A percentile compares a stretch with the other conserved stretches of the same genome.
Evolutionary conservation across 352 stramenopile species (phyloP).

Genomic region (Pythium monospermum): DNA sequence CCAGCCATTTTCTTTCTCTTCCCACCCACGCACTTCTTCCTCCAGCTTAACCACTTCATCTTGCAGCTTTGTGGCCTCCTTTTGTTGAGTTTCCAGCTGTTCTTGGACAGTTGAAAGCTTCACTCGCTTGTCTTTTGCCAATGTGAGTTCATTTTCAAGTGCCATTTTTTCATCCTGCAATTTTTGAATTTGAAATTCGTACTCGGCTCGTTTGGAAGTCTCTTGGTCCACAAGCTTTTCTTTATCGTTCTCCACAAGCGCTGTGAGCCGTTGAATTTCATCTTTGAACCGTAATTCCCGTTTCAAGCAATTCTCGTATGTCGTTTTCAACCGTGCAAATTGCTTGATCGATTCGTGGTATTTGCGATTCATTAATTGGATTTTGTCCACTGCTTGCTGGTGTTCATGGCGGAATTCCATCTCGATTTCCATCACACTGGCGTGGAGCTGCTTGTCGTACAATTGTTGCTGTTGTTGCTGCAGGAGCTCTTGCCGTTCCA

Average conservation of each 20-base stretch:
- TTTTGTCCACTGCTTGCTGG: slow-evolving; percentile 34
- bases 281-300: slow-evolving; percentile 37
- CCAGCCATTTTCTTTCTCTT: slow-evolving; percentile 47
- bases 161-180: slow-evolving; percentile 20
- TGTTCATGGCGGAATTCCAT: slow-evolving; percentile 72
- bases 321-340: slow-evolving; percentile 31
- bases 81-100: slow-evolving; percentile 21
- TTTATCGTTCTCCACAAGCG: slow-evolving; percentile 49
- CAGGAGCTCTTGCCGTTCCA: slow-evolving; percentile 45
- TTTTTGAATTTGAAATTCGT: slow-evolving; percentile 36
- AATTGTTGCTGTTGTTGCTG: slow-evolving; percentile 55
- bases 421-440: slow-evolving; percentile 53
- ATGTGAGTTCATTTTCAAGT: slow-evolving; percentile 28
- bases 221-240: slow-evolving; percentile 44
- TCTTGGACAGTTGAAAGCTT: slow-evolving; percentile 19
- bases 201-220: slow-evolving; percentile 33
- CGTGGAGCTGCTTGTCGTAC: slow-evolving; percentile 49
- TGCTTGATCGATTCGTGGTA: slow-evolving; percentile 36
- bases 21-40: slow-evolving; percentile 20
- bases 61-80: slow-evolving; percentile 16
- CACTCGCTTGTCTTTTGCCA: slow-evolving; percentile 20
- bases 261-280: slow-evolving; percentile 36
- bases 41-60: slow-evolving; percentile 24
- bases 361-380: slow-evolving; percentile 42
- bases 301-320: slow-evolving; percentile 43